These are phyloP conservation scores for Saturnispora zaruensis DNA, from an alignment of 805 yeast genomes.

Conservation along the genomic window DNA sequence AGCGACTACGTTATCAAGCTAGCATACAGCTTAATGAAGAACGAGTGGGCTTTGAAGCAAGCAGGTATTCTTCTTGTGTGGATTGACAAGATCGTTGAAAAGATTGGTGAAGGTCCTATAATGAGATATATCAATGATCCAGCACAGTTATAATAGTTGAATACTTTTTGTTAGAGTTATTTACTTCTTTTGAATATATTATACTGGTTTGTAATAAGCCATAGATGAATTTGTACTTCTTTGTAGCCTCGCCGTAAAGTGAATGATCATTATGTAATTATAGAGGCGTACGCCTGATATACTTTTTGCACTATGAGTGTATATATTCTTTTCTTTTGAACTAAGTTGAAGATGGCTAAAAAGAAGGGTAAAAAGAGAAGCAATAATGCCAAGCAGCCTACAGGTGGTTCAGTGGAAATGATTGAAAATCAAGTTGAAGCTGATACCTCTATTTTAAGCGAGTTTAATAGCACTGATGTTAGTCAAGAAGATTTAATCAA, in stretches of 20 bases:
- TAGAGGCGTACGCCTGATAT: not conserved
- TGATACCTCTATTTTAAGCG: not conserved
- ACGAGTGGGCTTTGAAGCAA: slow-evolving; percentile 69
- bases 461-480: not conserved
- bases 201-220: not conserved
- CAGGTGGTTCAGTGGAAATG: not conserved
- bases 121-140: slow-evolving; percentile 76
- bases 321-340: not conserved
- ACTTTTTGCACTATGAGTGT: not conserved
- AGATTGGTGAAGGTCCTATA: slow-evolving; percentile 82
- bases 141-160: slow-evolving; percentile 11
- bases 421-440: not conserved
- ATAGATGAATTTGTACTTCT: no score
- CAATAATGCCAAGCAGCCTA: not conserved
- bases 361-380: not conserved
- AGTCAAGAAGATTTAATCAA: not conserved
- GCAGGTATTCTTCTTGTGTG: slow-evolving; percentile 83
- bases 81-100: slow-evolving; percentile 84
- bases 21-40: slow-evolving; percentile 76
- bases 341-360: not conserved
- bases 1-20: slow-evolving; percentile 75
- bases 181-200: not conserved
- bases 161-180: not conserved
- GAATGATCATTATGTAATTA: not conserved
- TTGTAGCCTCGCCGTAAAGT: no score